Evolutionary conservation across 495 filamentous ascomycete genomes (phyloP).

Genomic region (Amorphotheca resinae): DNA sequence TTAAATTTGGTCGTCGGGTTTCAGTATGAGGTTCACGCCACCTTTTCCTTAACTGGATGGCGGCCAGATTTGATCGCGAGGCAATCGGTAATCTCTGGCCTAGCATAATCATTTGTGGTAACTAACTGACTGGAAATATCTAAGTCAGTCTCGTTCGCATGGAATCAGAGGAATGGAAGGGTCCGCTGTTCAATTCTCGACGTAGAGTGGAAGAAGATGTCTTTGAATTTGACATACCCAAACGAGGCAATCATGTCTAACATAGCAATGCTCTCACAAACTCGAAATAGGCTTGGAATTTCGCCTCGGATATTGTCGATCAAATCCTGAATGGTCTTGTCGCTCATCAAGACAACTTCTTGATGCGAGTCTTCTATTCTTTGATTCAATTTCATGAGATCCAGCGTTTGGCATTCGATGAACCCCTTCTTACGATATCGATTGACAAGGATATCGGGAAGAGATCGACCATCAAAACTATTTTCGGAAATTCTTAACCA

Average conservation of each 20-base stretch:
- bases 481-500: constrained; percentile 56
- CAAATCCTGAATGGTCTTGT: constrained; percentile 56
- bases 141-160: neutral
- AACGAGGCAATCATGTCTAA: constrained; percentile 88
- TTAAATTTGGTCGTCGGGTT: constrained; percentile 4
- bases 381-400: constrained; percentile 65
- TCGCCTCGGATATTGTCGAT: constrained; percentile 53
- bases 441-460: constrained; percentile 72
- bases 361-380: constrained; percentile 65
- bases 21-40: constrained; percentile 23
- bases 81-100: constrained; percentile 61
- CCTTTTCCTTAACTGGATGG: constrained; percentile 75
- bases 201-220: neutral
- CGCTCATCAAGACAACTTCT: constrained; percentile 70
- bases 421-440: constrained; percentile 54
- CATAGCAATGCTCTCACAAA: constrained; percentile 77
- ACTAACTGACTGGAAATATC: constrained; percentile 42
- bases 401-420: constrained; percentile 76
- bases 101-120: constrained; percentile 56
- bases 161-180: too few species aligned
- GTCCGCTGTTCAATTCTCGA: too few species aligned
- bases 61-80: constrained; percentile 70
- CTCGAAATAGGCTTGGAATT: constrained; percentile 57
- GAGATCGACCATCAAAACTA: constrained; percentile 46
- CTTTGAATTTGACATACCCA: constrained; percentile 15